These are phyloP conservation scores for Exophiala bonariae DNA, from an alignment of 2,329 filamentous ascomycete species.

Conservation along the genomic window DNA sequence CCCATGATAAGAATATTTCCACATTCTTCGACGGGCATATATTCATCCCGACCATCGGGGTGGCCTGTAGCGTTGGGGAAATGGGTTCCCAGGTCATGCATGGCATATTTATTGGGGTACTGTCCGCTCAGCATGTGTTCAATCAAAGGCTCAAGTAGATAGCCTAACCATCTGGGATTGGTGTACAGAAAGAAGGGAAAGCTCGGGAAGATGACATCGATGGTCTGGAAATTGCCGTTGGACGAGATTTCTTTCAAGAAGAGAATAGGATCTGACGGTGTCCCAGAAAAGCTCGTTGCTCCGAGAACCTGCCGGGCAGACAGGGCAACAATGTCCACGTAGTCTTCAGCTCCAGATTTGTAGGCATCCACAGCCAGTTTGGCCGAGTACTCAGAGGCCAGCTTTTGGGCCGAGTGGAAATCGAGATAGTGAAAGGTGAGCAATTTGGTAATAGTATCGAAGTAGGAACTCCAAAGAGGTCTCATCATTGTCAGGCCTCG, in stretches of 20 bases:
- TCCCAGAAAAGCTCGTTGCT: slow-evolving; percentile 72
- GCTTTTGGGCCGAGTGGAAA: slow-evolving; percentile 60
- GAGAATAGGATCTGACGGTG: slow-evolving; percentile 68
- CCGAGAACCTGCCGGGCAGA: slow-evolving; percentile 79
- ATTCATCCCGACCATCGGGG: slow-evolving; percentile 68
- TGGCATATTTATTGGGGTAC: slow-evolving; percentile 79
- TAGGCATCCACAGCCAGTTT: slow-evolving; percentile 71
- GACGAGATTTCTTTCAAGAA: slow-evolving; percentile 87
- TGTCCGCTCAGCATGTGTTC: slow-evolving; percentile 81
- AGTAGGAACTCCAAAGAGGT: slow-evolving; percentile 78
- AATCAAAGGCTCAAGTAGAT: slow-evolving; percentile 75
- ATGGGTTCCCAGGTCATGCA: slow-evolving; percentile 72
- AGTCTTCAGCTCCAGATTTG: slow-evolving; percentile 71
- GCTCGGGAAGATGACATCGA: slow-evolving; percentile 83
- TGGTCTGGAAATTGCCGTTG: slow-evolving; percentile 81
- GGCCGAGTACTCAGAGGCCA: slow-evolving; percentile 72
- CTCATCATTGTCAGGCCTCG: slow-evolving; percentile 76
- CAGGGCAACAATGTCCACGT: slow-evolving; percentile 74
- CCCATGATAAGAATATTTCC: slow-evolving; percentile 84
- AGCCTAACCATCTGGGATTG: slow-evolving; percentile 76
- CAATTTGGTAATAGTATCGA: slow-evolving; percentile 61
- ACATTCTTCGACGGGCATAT: slow-evolving; percentile 76
- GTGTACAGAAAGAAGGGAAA: slow-evolving; percentile 87
- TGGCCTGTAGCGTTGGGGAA: slow-evolving; percentile 79
- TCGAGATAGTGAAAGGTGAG: slow-evolving; percentile 76